phyloP scores from a whole-genome alignment of 129 eudicot species.

The Deinandra increscens region DNA sequence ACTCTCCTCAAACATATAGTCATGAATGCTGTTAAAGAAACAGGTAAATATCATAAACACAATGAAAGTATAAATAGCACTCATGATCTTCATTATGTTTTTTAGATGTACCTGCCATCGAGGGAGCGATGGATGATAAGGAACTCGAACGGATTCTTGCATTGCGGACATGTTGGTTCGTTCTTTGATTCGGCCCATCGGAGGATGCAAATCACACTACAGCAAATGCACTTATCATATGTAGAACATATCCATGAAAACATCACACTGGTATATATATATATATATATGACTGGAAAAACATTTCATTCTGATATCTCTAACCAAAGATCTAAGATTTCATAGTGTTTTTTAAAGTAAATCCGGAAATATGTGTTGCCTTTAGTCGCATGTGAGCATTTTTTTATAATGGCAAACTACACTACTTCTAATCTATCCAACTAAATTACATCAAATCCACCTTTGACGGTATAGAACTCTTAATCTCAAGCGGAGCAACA shows the following conservation, averaged over 20 bases:
- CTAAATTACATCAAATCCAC: too few relatives aligned
- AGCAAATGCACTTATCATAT: background rate
- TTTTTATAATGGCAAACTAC: too few relatives aligned
- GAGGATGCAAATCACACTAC: slow-evolving; percentile 60
- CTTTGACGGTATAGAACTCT: too few relatives aligned
- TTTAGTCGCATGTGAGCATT: too few relatives aligned
- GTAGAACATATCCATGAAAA: background rate
- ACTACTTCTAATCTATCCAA: too few relatives aligned
- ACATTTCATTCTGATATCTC: background rate
- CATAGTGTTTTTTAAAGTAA: background rate
- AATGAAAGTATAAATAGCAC: too few relatives aligned
- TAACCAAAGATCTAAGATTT: background rate
- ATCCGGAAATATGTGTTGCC: too few relatives aligned
- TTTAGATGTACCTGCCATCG: slow-evolving; percentile 66
- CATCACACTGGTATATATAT: too few relatives aligned
- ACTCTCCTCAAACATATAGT: slow-evolving; percentile 86
- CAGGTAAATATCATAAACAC: too few relatives aligned
- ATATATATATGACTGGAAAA: background rate
- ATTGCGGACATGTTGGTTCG: slow-evolving; percentile 84
- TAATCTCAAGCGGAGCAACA: too few relatives aligned
- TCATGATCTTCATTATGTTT: background rate
- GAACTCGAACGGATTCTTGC: slow-evolving; percentile 70
- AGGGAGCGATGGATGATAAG: slow-evolving; percentile 67
- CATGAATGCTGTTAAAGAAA: slow-evolving; percentile 55
- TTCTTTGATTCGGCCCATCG: slow-evolving; percentile 76